Evolutionary conservation across 2,329 filamentous ascomycete species (phyloP).

Genomic region (Fragosphaeria purpurea): DNA sequence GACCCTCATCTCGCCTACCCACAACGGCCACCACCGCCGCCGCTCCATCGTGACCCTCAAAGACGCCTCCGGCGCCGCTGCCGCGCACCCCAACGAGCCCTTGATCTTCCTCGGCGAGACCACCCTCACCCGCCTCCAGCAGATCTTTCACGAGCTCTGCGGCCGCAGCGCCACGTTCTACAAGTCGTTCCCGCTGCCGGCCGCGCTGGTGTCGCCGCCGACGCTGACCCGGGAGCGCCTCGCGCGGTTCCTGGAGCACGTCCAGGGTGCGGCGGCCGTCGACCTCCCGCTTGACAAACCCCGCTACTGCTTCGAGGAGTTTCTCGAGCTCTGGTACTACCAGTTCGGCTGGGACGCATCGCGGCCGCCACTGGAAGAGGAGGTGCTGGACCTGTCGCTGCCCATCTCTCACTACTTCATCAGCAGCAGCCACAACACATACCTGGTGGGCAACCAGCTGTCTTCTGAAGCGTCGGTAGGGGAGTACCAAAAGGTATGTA

Average conservation of each 20-base stretch:
- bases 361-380: constrained; percentile 21
- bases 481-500: constrained; percentile 63
- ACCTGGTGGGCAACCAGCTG: constrained; percentile 77
- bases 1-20: constrained; percentile 20
- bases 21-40: constrained; percentile 16
- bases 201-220: background rate
- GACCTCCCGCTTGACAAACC: constrained; percentile 27
- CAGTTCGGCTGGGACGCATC: constrained; percentile 34
- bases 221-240: constrained; percentile 31
- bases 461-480: constrained; percentile 67
- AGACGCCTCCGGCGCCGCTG: constrained; percentile 10
- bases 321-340: constrained; percentile 38
- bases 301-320: constrained; percentile 36
- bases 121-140: constrained; percentile 38
- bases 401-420: constrained; percentile 88
- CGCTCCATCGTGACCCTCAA: constrained; percentile 12
- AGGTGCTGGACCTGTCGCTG: constrained; percentile 47
- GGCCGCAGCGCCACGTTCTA: constrained; percentile 19
- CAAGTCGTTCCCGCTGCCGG: background rate
- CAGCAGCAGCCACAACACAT: constrained; percentile 91
- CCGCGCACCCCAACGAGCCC: constrained; percentile 10
- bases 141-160: constrained; percentile 37
- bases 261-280: constrained; percentile 33
- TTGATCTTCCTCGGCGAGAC: constrained; percentile 35
- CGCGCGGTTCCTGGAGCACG: constrained; percentile 36